Percentiles rank a stretch among this genome's conserved stretches.
phyloP scores from a whole-genome alignment of 208 protist species.

The Novymonas esmeraldas region DNA sequence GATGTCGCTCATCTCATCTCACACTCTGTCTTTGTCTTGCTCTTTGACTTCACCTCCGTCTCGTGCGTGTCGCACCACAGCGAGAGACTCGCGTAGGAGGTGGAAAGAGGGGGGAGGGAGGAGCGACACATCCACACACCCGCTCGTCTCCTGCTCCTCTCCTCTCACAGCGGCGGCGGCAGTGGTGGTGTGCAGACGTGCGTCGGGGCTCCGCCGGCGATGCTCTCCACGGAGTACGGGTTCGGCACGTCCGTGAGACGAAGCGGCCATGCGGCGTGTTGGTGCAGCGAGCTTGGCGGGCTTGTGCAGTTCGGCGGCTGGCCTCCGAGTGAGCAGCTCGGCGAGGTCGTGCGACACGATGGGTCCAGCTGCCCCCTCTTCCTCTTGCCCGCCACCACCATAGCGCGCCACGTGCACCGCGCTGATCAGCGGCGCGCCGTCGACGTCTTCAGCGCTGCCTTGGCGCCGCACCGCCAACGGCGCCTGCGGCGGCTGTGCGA shows the following conservation, averaged over 20 bases:
- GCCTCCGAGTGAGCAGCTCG: conserved; percentile 42
- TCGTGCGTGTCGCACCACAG: too few species aligned
- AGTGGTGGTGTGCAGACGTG: too few species aligned
- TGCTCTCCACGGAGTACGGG: conserved; percentile 43
- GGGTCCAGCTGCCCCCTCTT: conserved; percentile 43
- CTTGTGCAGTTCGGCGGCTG: conserved; percentile 64
- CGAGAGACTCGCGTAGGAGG: too few species aligned
- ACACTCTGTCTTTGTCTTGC: too few species aligned
- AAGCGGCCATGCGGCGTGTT: conserved; percentile 53
- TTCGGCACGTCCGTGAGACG: conserved; percentile 42
- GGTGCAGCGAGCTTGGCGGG: conserved; percentile 36
- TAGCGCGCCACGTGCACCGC: conserved; percentile 33
- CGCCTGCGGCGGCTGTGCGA: conserved; percentile 12
- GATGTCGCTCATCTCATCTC: too few species aligned
- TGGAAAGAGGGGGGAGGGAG: too few species aligned
- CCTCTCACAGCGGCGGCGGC: too few species aligned
- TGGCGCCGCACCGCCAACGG: conserved; percentile 12
- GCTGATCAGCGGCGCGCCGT: conserved; percentile 31
- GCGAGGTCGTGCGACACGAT: conserved; percentile 39
- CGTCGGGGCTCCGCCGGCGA: conserved; percentile 4
- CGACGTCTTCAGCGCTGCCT: conserved; percentile 6
- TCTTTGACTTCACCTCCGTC: too few species aligned
- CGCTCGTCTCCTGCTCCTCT: too few species aligned
- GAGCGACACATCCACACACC: too few species aligned
- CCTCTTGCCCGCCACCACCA: conserved; percentile 27